Conservation (phyloP, 192 early-diverging fungal genomes). For the Rhizophagus clarus region DNA sequence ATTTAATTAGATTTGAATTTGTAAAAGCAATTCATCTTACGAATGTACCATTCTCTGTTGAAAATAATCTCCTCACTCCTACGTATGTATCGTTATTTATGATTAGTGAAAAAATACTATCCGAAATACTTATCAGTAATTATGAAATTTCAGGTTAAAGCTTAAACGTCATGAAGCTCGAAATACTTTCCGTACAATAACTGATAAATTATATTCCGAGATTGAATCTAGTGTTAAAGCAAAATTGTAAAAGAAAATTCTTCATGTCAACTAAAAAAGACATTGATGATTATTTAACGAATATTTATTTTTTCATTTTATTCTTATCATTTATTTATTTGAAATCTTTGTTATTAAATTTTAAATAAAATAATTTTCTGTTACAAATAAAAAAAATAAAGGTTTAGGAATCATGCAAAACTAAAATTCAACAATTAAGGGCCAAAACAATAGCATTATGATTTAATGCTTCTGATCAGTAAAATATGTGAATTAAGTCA, state of each 20-base stretch:
- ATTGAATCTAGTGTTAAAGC: constrained; percentile 6
- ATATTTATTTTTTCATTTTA: no score
- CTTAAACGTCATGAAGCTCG: constrained; percentile 21
- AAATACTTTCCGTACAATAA: background rate
- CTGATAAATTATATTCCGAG: constrained; percentile 15
- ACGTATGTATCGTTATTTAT: constrained; percentile 44
- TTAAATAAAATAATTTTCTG: no score
- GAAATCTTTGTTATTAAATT: no score
- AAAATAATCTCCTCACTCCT: constrained; percentile 86
- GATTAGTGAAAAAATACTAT: background rate
- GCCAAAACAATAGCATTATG: no score
- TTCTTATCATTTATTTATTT: no score
- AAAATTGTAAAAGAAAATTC: constrained; percentile 12
- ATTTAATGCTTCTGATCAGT: no score
- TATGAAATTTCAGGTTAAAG: constrained; percentile 21
- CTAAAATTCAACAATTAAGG: no score
- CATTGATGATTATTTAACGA: no score
- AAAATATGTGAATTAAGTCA: no score
- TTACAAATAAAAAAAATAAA: no score
- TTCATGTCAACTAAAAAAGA: no score
- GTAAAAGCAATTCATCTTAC: constrained; percentile 75
- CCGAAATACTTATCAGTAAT: background rate
- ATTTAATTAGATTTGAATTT: constrained; percentile 78
- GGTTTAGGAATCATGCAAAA: no score
- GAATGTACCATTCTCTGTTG: constrained; percentile 72